Base-by-base conservation (phyloP, 2,329 filamentous ascomycete species). In the Fusarium newnesense region DNA sequence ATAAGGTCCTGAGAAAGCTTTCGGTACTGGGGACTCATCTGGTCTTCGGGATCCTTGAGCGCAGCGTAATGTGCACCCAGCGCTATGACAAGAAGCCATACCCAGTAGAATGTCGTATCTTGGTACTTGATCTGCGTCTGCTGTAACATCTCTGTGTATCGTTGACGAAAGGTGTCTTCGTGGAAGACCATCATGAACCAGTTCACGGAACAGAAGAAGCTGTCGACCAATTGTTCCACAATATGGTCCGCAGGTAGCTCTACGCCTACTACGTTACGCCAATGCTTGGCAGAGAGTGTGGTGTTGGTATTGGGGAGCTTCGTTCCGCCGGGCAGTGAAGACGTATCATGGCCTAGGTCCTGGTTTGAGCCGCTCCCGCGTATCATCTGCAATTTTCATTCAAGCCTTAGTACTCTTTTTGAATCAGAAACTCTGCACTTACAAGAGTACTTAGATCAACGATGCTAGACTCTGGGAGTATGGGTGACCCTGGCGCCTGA, bases 111-210 rank as follows among this genome's bases (percentile, higher is more conserved):
- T 13, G 40, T 58, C 1, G 21, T 47, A 8, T 47, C 54, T 6
- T 47, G 40, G 30, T 58, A 58, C 11, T 49, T 47, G n/a, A 58
- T n/a, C 2, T 58, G 16, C 6, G 7, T 4, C 3, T 36, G 39
- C 2, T 21, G 18, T 2, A 57, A 7, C 54, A 57, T 57, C 4
- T 34, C 54, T 4, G 30, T 0, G 4, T n/a, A 36, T 0, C 39
- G 4, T 0, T 12, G n/a, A 1, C 54, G 54, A 21, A 58, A 47
- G 2, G 13, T 13, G 4, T 36, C n/a, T n/a, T 58, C 30, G 30
- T 58, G 54, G 10, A 58, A 58, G 5, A 58, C 40, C 54, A 58
- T 58, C 54, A 58, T 58, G 24, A 58, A 47, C 40, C 54, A 58
- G 8, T 58, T 10, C 0, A 58, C 54, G 0, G 30, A 49, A 5